Evolutionary conservation across 2,329 filamentous ascomycete species (phyloP).

Genomic region (Rhynchosporium secalis): DNA sequence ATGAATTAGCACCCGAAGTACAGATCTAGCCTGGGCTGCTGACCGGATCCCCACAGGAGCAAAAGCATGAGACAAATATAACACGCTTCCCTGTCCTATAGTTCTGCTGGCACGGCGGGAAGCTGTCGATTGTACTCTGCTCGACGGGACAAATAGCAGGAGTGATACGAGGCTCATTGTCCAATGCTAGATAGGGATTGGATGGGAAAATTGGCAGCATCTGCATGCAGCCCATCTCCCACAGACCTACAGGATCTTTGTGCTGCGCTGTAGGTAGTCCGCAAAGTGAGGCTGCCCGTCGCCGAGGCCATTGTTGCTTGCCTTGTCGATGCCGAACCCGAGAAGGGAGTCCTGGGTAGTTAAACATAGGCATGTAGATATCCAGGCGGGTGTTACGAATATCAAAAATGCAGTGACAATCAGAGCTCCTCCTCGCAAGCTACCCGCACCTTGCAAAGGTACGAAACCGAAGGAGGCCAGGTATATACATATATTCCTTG

Average conservation of each 20-base stretch:
- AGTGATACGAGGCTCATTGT: conserved; percentile 16
- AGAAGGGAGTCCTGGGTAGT: neutral
- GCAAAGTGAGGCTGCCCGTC: conserved; percentile 5
- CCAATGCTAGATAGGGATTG: conserved; percentile 10
- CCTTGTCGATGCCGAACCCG: conserved; percentile 10
- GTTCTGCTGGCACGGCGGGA: conserved; percentile 12
- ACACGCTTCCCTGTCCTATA: conserved; percentile 16
- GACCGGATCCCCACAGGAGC: conserved; percentile 21
- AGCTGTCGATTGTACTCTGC: conserved; percentile 11
- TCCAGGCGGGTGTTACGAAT: conserved; percentile 24
- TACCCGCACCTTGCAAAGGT: conserved; percentile 13
- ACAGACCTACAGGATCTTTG: conserved; percentile 8
- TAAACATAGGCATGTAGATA: conserved; percentile 12
- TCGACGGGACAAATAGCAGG: conserved; percentile 6
- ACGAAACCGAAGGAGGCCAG: conserved; percentile 13
- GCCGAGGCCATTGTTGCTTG: neutral
- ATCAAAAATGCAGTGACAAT: conserved; percentile 12
- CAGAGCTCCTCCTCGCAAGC: neutral
- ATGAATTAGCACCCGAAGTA: neutral
- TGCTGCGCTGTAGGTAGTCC: conserved; percentile 15
- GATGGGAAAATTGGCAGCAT: conserved; percentile 14
- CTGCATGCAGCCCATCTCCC: conserved; percentile 7
- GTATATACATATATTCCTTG: conserved; percentile 14
- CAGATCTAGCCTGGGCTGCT: conserved; percentile 2
- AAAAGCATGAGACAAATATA: conserved; percentile 22